Percentiles rank a stretch among this genome's conserved stretches.
Evolutionary conservation across 73 alveolate genomes (phyloP).

Genomic region (Tetrahymena elliotti): DNA sequence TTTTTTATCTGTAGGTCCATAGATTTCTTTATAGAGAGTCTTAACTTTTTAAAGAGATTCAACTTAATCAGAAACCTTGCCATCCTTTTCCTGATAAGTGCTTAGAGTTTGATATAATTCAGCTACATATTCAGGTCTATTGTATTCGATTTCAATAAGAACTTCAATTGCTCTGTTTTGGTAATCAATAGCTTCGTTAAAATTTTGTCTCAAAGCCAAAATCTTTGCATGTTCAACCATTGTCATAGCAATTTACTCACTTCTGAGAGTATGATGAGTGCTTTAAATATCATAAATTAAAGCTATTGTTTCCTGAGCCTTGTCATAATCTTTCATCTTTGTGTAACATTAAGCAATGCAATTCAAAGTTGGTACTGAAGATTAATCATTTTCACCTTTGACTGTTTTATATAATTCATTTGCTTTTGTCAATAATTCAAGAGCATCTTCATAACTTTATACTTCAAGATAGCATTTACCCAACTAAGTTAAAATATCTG

Average conservation of each 20-base stretch:
- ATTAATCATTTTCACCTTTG: slow-evolving; percentile 47
- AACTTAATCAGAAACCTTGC: slow-evolving; percentile 53
- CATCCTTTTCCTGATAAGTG: slow-evolving; percentile 51
- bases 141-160: slow-evolving; percentile 42
- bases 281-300: slow-evolving; percentile 60
- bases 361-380: slow-evolving; percentile 29
- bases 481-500: slow-evolving; percentile 69
- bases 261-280: slow-evolving; percentile 48
- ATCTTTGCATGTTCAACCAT: slow-evolving; percentile 65
- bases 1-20: slow-evolving; percentile 65
- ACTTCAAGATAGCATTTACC: slow-evolving; percentile 86
- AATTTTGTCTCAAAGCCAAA: slow-evolving; percentile 47
- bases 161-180: slow-evolving; percentile 53
- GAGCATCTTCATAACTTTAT: slow-evolving; percentile 69
- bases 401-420: slow-evolving; percentile 66
- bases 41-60: slow-evolving; percentile 41
- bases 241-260: slow-evolving; percentile 49
- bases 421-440: slow-evolving; percentile 70
- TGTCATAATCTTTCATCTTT: slow-evolving; percentile 70
- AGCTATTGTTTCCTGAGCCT: slow-evolving; percentile 48
- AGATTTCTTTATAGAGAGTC: slow-evolving; percentile 31
- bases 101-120: slow-evolving; percentile 46
- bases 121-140: slow-evolving; percentile 55
- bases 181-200: slow-evolving; percentile 53
- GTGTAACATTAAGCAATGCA: slow-evolving; percentile 30